Evolutionary conservation across 2,329 filamentous ascomycete genomes (phyloP).

Genomic region (Penicillium sp.): DNA sequence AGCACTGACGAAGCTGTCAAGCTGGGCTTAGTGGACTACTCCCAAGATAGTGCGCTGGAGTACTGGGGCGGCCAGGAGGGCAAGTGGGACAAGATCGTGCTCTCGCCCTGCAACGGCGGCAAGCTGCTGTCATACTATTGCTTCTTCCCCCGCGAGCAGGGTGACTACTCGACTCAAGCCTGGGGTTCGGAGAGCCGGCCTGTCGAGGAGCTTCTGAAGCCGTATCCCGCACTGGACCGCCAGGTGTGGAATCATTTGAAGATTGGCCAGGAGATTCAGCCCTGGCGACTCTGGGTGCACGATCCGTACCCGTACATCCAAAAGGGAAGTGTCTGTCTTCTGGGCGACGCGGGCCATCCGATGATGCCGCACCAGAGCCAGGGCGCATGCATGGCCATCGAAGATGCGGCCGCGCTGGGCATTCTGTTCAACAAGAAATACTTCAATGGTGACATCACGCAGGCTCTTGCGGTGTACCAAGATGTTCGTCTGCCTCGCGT

Average conservation of each 20-base stretch:
- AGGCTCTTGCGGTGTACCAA: conserved; percentile 53
- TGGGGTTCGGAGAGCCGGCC: conserved; percentile 56
- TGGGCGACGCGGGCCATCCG: conserved; percentile 67
- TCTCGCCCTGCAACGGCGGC: conserved; percentile 66
- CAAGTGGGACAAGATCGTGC: conserved; percentile 67
- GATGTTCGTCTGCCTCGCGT: conserved; percentile 55
- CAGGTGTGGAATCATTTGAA: conserved; percentile 57
- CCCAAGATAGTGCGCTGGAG: conserved; percentile 59
- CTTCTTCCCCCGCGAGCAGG: conserved; percentile 61
- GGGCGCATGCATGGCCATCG: conserved; percentile 67
- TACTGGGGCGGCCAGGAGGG: conserved; percentile 65
- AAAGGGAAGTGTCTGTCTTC: conserved; percentile 53
- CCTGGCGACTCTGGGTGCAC: conserved; percentile 66
- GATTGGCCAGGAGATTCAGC: conserved; percentile 61
- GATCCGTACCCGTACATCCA: conserved; percentile 59
- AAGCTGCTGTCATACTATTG: conserved; percentile 67
- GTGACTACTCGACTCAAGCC: conserved; percentile 60
- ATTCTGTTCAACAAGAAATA: conserved; percentile 56
- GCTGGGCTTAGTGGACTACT: conserved; percentile 63
- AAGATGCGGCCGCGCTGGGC: conserved; percentile 62
- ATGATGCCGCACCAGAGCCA: conserved; percentile 70
- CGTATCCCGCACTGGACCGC: conserved; percentile 59
- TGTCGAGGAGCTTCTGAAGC: conserved; percentile 58
- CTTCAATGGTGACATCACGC: conserved; percentile 49
- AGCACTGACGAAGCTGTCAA: conserved; percentile 58